Evolutionary conservation across 176 grass and related monocot genomes (phyloP).

Genomic region (Triticum monococcum): DNA sequence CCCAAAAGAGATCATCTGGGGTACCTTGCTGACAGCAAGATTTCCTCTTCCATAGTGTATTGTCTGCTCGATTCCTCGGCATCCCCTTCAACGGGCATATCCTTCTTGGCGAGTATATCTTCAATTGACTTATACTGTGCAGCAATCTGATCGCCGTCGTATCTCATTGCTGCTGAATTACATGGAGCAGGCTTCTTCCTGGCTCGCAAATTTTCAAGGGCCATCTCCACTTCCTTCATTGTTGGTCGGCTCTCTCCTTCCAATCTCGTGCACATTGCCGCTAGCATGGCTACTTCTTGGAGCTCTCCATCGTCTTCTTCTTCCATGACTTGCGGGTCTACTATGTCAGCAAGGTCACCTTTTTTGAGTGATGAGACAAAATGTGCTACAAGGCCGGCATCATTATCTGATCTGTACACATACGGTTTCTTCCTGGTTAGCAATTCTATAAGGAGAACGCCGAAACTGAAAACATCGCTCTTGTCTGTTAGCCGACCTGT

Average conservation of each 20-base stretch:
- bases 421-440: conserved; percentile 29
- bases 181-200: background rate
- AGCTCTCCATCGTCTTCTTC: conserved; percentile 8
- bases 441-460: conserved; percentile 50
- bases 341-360: background rate
- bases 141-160: background rate
- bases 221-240: conserved; percentile 23
- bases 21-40: conserved; percentile 24
- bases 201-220: conserved; percentile 9
- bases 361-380: background rate
- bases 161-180: background rate
- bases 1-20: background rate
- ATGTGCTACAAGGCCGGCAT: background rate
- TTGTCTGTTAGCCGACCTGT: conserved; percentile 42
- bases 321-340: background rate
- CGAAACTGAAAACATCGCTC: conserved; percentile 51
- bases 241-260: conserved; percentile 25
- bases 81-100: background rate
- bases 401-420: background rate
- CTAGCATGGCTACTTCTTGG: conserved; percentile 21
- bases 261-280: conserved; percentile 17
- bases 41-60: conserved; percentile 35
- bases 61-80: background rate
- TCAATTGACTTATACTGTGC: background rate
- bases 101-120: background rate